Evolutionary conservation across 257 asterid species (phyloP).

Genomic region (Echites panduratus): DNA sequence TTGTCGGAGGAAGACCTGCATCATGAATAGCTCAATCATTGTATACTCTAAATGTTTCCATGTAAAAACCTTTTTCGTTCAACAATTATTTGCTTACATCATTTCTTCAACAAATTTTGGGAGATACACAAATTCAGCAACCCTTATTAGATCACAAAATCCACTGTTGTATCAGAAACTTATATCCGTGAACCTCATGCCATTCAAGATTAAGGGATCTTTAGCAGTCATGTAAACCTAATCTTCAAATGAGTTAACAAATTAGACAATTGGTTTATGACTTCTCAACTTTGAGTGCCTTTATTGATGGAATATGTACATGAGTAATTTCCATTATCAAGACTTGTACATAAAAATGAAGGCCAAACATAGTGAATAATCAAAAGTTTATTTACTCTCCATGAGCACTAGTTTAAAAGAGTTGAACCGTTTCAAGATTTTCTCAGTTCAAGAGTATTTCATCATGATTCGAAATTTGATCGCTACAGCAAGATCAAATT

Average conservation of each 20-base stretch:
- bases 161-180: not conserved
- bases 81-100: not conserved
- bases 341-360: not conserved
- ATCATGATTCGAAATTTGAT: not conserved
- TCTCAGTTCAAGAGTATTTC: not conserved
- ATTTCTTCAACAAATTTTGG: not conserved
- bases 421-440: not conserved
- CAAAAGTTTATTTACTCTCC: not conserved
- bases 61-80: not conserved
- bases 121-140: too few species aligned
- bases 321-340: not conserved
- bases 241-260: not conserved
- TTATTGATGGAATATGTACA: not conserved
- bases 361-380: not conserved
- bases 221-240: not conserved
- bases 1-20: slow-evolving; percentile 25
- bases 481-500: not conserved
- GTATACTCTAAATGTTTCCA: not conserved
- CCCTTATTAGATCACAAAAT: not conserved
- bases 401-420: not conserved
- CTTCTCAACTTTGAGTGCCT: not conserved
- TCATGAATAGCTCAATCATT: not conserved
- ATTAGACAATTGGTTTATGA: not conserved
- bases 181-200: not conserved
- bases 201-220: not conserved